phyloP scores from a whole-genome alignment of 192 early-diverging fungal species.

The Backusella tuberculispora region DNA sequence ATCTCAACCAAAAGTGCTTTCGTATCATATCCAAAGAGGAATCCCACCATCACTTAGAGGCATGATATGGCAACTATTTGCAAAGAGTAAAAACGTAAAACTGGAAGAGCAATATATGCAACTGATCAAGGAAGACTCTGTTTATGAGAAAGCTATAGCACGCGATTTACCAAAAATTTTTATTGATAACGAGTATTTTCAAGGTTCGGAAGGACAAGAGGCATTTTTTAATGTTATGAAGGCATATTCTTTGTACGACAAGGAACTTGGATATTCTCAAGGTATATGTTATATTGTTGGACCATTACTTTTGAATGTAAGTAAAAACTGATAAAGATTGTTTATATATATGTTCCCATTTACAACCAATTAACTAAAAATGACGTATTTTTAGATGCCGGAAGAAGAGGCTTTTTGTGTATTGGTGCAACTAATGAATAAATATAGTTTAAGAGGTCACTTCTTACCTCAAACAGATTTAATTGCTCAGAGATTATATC shows the following conservation, averaged over 20 bases:
- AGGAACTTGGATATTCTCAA: slow-evolving; percentile 97
- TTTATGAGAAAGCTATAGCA: slow-evolving; percentile 89
- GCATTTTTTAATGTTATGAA: slow-evolving; percentile 89
- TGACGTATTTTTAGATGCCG: slow-evolving; percentile 77
- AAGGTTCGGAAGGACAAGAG: slow-evolving; percentile 82
- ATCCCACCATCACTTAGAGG: slow-evolving; percentile 90
- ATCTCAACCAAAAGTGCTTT: slow-evolving; percentile 74
- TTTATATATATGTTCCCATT: too few relatives aligned
- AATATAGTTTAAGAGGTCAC: slow-evolving; percentile 86
- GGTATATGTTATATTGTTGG: slow-evolving; percentile 93
- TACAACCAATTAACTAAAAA: too few relatives aligned
- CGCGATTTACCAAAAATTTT: slow-evolving; percentile 86
- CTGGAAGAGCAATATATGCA: slow-evolving; percentile 79
- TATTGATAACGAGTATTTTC: slow-evolving; percentile 85
- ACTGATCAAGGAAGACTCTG: slow-evolving; percentile 65
- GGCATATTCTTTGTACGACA: slow-evolving; percentile 90
- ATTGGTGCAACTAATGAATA: slow-evolving; percentile 87
- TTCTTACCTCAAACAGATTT: slow-evolving; percentile 90
- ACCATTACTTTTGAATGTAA: slow-evolving; percentile 87
- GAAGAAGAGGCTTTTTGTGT: slow-evolving; percentile 97
- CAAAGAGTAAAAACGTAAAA: slow-evolving; percentile 75
- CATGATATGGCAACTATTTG: slow-evolving; percentile 93
- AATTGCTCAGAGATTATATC: slow-evolving; percentile 83
- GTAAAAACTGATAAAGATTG: slow-evolving; percentile 7
- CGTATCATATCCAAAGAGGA: slow-evolving; percentile 80